Base-by-base conservation (phyloP, 176 grass and related monocot genomes). In the Lolium multiflorum region DNA sequence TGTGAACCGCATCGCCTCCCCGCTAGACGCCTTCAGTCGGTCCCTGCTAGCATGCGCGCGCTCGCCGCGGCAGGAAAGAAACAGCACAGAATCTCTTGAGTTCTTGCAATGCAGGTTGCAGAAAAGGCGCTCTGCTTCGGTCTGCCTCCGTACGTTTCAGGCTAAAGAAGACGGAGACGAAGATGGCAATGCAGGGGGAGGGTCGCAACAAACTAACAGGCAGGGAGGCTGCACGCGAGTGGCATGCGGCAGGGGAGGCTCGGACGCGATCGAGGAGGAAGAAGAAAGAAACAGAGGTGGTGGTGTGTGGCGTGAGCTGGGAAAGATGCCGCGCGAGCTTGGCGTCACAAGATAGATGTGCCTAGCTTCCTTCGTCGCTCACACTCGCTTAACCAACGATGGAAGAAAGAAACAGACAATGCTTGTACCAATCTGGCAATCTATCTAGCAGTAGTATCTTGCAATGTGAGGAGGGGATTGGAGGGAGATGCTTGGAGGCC, bases 401-500 rank as follows among this genome's bases (percentile, higher is more conserved):
- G 60, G 61, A 78, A 28, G 56, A 67, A 78, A 28, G 56, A 59
- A 82, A 82, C 80, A 72, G 71, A 44, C 77, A 50, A 56, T 56
- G 54, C 18, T 20, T 56, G 17, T 20, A 18, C 17, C 16, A 56
- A 56, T 20, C 54, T 56, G 17, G 6, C 54, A 56, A 56, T 56
- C 54, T 56, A 20, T 56, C 54, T 56, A 20, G 11, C 13, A 50
- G 48, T 50, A 50, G 48, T 50, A 50, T 50, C 48, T 50, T 11
- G 3, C 48, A 56, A 56, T 65, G 62, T 65, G 62, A 14, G 62
- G 62, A 31, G 11, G 60, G 9, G 60, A 2, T 11, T 21, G 6
- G 63, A 5, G 74, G 65, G 73, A 88, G 94, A 93, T 96, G 89
- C 89, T 91, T 91, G 88, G 89, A 90, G 81, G 54, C 6, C 6